Percentiles rank a stretch among this genome's conserved stretches.
Evolutionary conservation across 192 early-diverging fungal species (phyloP).

Genomic region (Spinellus fusiger): DNA sequence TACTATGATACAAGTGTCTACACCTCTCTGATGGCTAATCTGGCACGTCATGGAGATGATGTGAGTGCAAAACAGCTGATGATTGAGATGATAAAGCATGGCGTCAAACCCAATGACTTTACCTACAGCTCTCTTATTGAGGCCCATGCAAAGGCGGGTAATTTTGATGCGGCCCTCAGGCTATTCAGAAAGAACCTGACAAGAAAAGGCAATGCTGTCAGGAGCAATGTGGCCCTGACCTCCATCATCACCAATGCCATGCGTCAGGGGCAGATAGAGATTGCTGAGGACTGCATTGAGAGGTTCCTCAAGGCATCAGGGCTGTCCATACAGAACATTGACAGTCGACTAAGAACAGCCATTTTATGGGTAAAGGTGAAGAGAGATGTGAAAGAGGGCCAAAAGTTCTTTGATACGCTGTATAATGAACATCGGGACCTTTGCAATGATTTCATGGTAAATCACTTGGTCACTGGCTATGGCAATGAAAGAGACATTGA

Average conservation of each 20-base stretch:
- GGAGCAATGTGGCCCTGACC: constrained; percentile 3
- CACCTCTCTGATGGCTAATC: constrained; percentile 22
- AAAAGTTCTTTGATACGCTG: constrained; percentile 10
- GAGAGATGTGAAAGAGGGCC: neutral
- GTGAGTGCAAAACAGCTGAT: constrained; percentile 12
- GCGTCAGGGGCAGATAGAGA: constrained; percentile 1
- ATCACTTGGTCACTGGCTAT: constrained; percentile 17
- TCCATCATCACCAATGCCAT: constrained; percentile 14
- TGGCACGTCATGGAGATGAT: constrained; percentile 12
- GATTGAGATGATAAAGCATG: constrained; percentile 19
- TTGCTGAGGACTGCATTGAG: constrained; percentile 1
- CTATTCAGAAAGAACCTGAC: neutral
- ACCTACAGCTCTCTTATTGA: constrained; percentile 19
- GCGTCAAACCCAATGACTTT: constrained; percentile 10
- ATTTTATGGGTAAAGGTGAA: constrained; percentile 20
- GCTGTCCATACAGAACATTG: constrained; percentile 2
- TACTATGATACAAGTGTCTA: constrained; percentile 21
- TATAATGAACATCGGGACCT: neutral
- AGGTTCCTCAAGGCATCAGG: neutral
- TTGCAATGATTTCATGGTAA: constrained; percentile 21
- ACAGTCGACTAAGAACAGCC: constrained; percentile 8
- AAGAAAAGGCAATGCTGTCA: neutral
- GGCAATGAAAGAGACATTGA: constrained; percentile 1
- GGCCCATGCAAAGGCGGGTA: constrained; percentile 15
- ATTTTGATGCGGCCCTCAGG: constrained; percentile 4